These are phyloP conservation scores for Sherardia arvensis DNA, from an alignment of 257 asterid species.

Conservation along the genomic window DNA sequence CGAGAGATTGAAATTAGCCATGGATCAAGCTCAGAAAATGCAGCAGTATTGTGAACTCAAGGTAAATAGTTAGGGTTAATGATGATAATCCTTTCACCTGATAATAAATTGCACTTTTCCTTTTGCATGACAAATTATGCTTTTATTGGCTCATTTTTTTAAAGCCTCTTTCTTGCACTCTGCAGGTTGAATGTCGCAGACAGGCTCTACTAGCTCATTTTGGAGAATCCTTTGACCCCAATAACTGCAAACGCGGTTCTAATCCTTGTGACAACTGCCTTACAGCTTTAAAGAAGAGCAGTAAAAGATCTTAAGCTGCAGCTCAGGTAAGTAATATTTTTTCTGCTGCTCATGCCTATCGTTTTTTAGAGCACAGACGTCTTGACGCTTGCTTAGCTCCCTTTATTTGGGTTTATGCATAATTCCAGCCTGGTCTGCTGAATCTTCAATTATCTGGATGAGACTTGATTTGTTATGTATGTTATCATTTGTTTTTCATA, in stretches of 20 bases:
- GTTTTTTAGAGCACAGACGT: not conserved
- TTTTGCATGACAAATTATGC: not conserved
- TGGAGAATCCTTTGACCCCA: constrained; percentile 62
- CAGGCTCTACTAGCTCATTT: constrained; percentile 72
- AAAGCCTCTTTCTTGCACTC: not conserved
- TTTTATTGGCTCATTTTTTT: not conserved
- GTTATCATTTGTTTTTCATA: not conserved
- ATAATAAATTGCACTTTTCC: not conserved
- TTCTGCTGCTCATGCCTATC: not conserved
- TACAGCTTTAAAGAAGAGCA: constrained; percentile 34
- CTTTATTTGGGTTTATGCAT: not conserved
- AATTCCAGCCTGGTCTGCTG: not conserved
- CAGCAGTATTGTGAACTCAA: constrained; percentile 77
- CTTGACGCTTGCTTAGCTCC: not conserved
- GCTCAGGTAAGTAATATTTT: not conserved
- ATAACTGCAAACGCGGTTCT: constrained; percentile 57
- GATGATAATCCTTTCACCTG: not conserved
- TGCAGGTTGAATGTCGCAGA: constrained; percentile 84
- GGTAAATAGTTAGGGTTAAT: constrained; percentile 27
- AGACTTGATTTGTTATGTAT: not conserved
- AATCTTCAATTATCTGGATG: not conserved
- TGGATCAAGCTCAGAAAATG: constrained; percentile 94
- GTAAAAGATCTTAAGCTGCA: not conserved
- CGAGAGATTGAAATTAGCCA: constrained; percentile 67
- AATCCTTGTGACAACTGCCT: constrained; percentile 96